Evolutionary conservation across 2,329 filamentous ascomycete genomes (phyloP).

Genomic region (Hortaea werneckii): DNA sequence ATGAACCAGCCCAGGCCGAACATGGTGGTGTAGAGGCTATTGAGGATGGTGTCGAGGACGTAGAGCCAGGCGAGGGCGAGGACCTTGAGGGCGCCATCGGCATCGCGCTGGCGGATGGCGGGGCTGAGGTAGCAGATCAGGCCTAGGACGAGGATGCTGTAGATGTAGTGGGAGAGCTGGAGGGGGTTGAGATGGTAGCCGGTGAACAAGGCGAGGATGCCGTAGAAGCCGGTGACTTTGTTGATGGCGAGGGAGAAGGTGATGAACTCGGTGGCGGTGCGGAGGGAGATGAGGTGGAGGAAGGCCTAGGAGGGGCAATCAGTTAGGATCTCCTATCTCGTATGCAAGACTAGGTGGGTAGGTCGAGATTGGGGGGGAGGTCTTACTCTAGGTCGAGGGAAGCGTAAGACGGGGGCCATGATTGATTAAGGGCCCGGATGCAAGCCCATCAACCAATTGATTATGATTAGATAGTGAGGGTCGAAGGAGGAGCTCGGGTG

Average conservation of each 20-base stretch:
- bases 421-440: neutral
- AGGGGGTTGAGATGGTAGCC: slow-evolving; percentile 73
- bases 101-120: slow-evolving; percentile 56
- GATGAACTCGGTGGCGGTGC: slow-evolving; percentile 77
- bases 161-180: slow-evolving; percentile 85
- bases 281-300: slow-evolving; percentile 74
- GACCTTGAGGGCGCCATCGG: slow-evolving; percentile 55
- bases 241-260: slow-evolving; percentile 77
- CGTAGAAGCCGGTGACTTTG: slow-evolving; percentile 85
- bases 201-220: slow-evolving; percentile 77
- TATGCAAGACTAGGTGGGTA: neutral
- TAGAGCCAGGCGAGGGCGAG: slow-evolving; percentile 79
- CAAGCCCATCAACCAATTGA: too few species aligned
- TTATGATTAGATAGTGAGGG: too few species aligned
- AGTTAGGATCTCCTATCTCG: neutral
- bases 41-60: slow-evolving; percentile 69
- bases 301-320: slow-evolving; percentile 51
- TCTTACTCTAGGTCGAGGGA: slow-evolving; percentile 11
- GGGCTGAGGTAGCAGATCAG: slow-evolving; percentile 61
- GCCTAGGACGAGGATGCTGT: slow-evolving; percentile 63
- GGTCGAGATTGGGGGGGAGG: neutral
- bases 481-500: too few species aligned
- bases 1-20: slow-evolving; percentile 85
- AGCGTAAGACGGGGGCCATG: slow-evolving; percentile 9
- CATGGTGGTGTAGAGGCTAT: slow-evolving; percentile 67